Base-by-base conservation (phyloP, 2,329 filamentous ascomycete genomes). In the Diaporthe velutina region DNA sequence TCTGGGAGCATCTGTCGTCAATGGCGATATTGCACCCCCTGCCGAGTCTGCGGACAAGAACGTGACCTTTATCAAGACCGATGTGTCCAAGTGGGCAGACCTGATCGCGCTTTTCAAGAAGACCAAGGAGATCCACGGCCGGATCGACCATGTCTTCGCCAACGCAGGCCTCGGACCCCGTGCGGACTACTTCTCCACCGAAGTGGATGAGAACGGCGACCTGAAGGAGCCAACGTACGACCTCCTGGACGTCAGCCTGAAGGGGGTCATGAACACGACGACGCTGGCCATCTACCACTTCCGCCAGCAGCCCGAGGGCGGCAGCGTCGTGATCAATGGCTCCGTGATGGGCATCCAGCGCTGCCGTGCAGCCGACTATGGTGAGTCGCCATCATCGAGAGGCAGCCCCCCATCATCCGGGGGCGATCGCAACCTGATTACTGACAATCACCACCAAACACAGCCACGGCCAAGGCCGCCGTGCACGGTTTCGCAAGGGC, bases 141-240 rank as follows among this genome's bases (percentile, higher is more conserved):
- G 94, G 76, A 90, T 96, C 75, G 94, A 94, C 57, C 90, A 94
- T 80, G 94, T 94, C 9, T 95, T 95, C 79, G 91, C 93, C 71
- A 92, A 92, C 77, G 90, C 90, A 0, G 90, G 90, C 22, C 82
- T 91, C 40, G 83, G 82, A 0, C 85, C 86, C 12, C 83, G 83
- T 4, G 83, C 83, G 3, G 80, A 88, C 77, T 90, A 88, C 76
- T 76, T 90, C 3, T 82, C 83, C 5, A 82, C 84, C 3, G 84
- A 85, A n/a, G 80, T 87, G 13, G 87, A 90, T 67, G 85, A 83
- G 28, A 84, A 85, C n/a, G 88, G 88, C 0, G 84, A 89, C 45
- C 83, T 86, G 7, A 80, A 84, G 48, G 85, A 89, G 73, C 89
- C 89, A 3, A 81, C 79, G 22, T 78, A 82, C 6, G 76, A 80